Percentiles rank a stretch among this genome's conserved stretches.
These are phyloP conservation scores for Candida gigantensis DNA, from an alignment of 1,139 yeast genomes.

Conservation along the genomic window DNA sequence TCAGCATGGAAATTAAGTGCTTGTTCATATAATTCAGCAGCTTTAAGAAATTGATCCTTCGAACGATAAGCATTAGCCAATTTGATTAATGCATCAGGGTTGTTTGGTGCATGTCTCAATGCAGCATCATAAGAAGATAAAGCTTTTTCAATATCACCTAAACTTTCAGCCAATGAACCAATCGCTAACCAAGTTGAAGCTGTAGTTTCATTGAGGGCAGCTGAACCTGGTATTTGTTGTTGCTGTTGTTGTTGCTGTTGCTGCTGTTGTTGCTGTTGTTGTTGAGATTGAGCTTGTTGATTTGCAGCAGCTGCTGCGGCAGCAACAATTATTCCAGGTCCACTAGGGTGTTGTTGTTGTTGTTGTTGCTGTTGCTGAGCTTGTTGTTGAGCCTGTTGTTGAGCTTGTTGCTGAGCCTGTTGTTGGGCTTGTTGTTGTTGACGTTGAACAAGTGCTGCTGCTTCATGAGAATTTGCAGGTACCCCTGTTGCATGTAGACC, in stretches of 20 bases:
- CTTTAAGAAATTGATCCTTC: conserved; percentile 86
- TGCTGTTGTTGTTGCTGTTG: conserved; percentile 12
- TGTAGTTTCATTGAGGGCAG: conserved; percentile 59
- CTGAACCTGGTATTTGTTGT: conserved; percentile 5
- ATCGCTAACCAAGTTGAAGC: conserved; percentile 93
- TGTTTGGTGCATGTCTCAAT: conserved; percentile 80
- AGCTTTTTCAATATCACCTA: conserved; percentile 89
- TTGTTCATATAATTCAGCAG: conserved; percentile 89
- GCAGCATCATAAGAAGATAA: conserved; percentile 90
- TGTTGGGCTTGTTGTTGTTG: conserved; percentile 10
- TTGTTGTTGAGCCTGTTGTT: conserved; percentile 12
- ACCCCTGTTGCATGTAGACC: conserved; percentile 13
- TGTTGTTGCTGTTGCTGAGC: conserved; percentile 11
- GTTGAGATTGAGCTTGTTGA: conserved; percentile 11
- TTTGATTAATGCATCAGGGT: conserved; percentile 80
- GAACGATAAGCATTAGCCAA: conserved; percentile 88
- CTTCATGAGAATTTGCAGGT: conserved; percentile 7
- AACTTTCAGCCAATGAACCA: conserved; percentile 85
- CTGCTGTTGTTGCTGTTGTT: conserved; percentile 11
- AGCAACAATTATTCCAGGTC: conserved; percentile 15
- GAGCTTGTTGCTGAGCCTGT: too few species aligned
- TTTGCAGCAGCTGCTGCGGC: conserved; percentile 15
- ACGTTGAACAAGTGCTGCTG: conserved; percentile 6
- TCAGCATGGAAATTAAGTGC: conserved; percentile 81
- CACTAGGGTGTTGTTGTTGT: conserved; percentile 12